A percentile compares a stretch with the other conserved stretches of the same genome.
These are phyloP conservation scores for Penicillium simplicissimum DNA, from an alignment of 495 filamentous ascomycete genomes.

Conservation along the genomic window DNA sequence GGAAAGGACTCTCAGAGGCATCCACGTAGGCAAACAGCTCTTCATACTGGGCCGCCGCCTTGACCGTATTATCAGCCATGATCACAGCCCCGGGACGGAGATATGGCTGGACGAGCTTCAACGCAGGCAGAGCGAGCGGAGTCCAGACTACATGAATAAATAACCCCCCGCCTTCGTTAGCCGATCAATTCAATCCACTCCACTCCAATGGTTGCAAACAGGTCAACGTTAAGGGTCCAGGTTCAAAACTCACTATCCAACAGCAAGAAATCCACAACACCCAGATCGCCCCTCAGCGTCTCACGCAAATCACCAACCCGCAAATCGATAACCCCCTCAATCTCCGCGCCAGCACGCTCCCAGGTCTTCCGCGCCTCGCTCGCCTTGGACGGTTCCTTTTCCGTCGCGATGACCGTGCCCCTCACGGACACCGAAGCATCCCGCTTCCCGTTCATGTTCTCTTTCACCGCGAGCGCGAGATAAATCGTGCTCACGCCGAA, in stretches of 20 bases:
- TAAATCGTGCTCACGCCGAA: slow-evolving; percentile 64
- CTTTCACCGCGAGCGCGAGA: slow-evolving; percentile 53
- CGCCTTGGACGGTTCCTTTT: slow-evolving; percentile 55
- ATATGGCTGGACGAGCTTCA: slow-evolving; percentile 47
- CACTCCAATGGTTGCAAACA: too few species aligned
- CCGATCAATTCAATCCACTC: too few species aligned
- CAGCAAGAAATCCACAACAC: slow-evolving; percentile 54
- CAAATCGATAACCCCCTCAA: slow-evolving; percentile 52
- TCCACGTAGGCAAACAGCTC: slow-evolving; percentile 38
- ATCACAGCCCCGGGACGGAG: slow-evolving; percentile 50
- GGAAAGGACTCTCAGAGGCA: slow-evolving; percentile 21
- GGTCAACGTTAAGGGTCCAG: too few species aligned
- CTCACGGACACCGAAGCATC: slow-evolving; percentile 6
- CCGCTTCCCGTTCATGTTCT: slow-evolving; percentile 32
- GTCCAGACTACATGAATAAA: slow-evolving; percentile 48
- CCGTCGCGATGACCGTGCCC: slow-evolving; percentile 56
- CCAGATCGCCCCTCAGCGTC: slow-evolving; percentile 46
- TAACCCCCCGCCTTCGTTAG: too few species aligned
- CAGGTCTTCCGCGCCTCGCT: slow-evolving; percentile 48
- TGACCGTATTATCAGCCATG: slow-evolving; percentile 51
- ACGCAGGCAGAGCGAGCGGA: slow-evolving; percentile 49
- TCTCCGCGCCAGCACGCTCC: slow-evolving; percentile 42
- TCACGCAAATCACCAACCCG: slow-evolving; percentile 55
- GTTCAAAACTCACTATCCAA: slow-evolving; percentile 54
- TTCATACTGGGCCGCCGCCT: slow-evolving; percentile 33